These are phyloP conservation scores for Penicillium alfredii DNA, from an alignment of 495 filamentous ascomycete species.

Conservation along the genomic window DNA sequence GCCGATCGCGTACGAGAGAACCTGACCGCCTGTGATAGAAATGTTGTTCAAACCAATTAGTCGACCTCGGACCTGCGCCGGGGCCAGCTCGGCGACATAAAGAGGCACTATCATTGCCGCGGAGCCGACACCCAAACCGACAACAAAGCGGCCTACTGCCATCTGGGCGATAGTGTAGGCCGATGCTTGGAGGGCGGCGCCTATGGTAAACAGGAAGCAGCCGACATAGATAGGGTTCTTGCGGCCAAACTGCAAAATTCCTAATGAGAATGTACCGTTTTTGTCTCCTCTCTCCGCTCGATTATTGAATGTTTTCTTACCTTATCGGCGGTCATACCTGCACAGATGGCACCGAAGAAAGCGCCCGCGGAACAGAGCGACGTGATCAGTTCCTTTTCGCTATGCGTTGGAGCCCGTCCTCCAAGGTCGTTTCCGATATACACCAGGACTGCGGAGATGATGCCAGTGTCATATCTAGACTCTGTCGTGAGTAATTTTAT, in stretches of 20 bases:
- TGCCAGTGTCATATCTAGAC: conserved; percentile 46
- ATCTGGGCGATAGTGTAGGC: conserved; percentile 46
- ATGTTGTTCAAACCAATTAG: conserved; percentile 54
- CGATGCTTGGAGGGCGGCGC: conserved; percentile 39
- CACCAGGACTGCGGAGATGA: conserved; percentile 44
- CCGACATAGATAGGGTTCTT: conserved; percentile 48
- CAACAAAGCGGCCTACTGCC: conserved; percentile 45
- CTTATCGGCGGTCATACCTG: conserved; percentile 44
- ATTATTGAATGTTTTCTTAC: conserved; percentile 5
- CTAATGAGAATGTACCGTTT: neutral
- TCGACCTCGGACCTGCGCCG: conserved; percentile 47
- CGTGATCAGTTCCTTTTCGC: conserved; percentile 44
- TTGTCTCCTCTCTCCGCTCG: no score
- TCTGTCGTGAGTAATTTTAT: no score
- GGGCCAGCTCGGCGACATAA: conserved; percentile 45
- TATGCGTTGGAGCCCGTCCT: conserved; percentile 17
- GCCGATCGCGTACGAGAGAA: conserved; percentile 48
- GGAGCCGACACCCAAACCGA: conserved; percentile 49
- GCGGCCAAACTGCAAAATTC: conserved; percentile 36
- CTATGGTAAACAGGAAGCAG: conserved; percentile 43
- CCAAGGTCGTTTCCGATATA: conserved; percentile 33
- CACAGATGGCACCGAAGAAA: conserved; percentile 48
- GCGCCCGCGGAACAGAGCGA: conserved; percentile 44
- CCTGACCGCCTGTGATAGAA: conserved; percentile 49
- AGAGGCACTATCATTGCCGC: conserved; percentile 46